Evolutionary conservation across 2,329 filamentous ascomycete species (phyloP).

Genomic region (Stenocarpella maydis): DNA sequence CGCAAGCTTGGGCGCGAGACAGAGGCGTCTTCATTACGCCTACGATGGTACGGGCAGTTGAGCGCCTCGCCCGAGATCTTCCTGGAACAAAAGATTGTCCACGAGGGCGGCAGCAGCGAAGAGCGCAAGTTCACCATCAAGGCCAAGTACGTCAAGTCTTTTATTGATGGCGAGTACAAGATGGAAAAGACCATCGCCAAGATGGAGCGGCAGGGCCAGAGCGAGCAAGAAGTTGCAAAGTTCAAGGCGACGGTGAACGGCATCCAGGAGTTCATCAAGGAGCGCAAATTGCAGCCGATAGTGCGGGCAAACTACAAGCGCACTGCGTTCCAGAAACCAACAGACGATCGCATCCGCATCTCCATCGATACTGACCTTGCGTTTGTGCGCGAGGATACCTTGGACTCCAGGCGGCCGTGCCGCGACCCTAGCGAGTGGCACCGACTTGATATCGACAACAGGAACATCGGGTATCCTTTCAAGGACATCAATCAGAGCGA

Average conservation of each 20-base stretch:
- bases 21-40: conserved; percentile 81
- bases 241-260: conserved; percentile 77
- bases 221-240: conserved; percentile 69
- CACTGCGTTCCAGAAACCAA: conserved; percentile 95
- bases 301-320: conserved; percentile 92
- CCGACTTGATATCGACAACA: conserved; percentile 85
- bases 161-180: conserved; percentile 86
- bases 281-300: conserved; percentile 81
- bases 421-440: conserved; percentile 92
- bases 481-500: conserved; percentile 88
- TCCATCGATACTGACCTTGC: conserved; percentile 93
- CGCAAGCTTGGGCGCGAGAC: conserved; percentile 81
- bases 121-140: conserved; percentile 88
- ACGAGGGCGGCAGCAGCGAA: conserved; percentile 77
- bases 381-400: conserved; percentile 79
- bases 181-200: conserved; percentile 92
- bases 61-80: conserved; percentile 80
- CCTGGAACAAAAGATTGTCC: conserved; percentile 88
- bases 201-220: conserved; percentile 79
- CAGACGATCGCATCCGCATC: conserved; percentile 88
- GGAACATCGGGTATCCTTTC: conserved; percentile 87
- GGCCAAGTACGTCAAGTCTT: conserved; percentile 89
- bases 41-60: conserved; percentile 92
- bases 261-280: conserved; percentile 82
- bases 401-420: conserved; percentile 86